Percentiles rank a stretch among this genome's conserved stretches.
phyloP scores from a whole-genome alignment of 1,284 basidiomycete species.

The Xerocomus minutiporus region DNA sequence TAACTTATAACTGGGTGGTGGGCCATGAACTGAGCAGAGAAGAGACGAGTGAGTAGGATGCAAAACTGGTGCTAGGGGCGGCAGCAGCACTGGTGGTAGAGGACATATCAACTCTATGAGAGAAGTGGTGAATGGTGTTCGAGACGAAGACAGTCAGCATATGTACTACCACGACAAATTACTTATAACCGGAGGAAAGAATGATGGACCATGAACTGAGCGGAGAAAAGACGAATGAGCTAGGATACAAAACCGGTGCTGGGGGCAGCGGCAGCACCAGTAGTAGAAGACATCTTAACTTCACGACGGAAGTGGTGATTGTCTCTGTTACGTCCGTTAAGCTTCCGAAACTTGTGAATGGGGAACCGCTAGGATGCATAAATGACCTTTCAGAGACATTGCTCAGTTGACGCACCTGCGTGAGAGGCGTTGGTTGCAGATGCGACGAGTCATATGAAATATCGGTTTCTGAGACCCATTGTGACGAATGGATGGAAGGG shows the following conservation, averaged over 20 bases:
- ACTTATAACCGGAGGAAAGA: no score
- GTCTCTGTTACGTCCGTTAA: slow-evolving; percentile 36
- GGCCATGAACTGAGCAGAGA: no score
- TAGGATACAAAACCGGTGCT: no score
- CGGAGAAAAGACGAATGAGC: no score
- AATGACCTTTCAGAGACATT: slow-evolving; percentile 61
- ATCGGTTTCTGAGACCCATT: slow-evolving; percentile 59
- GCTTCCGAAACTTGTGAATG: slow-evolving; percentile 31
- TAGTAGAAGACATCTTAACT: slow-evolving; percentile 10
- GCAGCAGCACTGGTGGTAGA: neutral
- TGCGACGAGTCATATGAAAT: slow-evolving; percentile 66
- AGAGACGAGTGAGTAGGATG: neutral
- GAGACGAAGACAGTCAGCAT: no score
- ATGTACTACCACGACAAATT: no score
- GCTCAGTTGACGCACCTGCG: slow-evolving; percentile 47
- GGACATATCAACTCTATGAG: no score
- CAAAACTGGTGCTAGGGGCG: slow-evolving; percentile 2
- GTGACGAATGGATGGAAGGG: slow-evolving; percentile 20
- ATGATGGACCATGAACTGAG: no score
- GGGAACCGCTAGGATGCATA: slow-evolving; percentile 47
- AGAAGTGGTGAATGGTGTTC: no score
- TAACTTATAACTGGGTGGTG: no score
- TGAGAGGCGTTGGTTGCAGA: slow-evolving; percentile 25
- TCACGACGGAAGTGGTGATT: slow-evolving; percentile 25
- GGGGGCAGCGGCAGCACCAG: slow-evolving; percentile 3